Evolutionary conservation across 2,329 filamentous ascomycete species (phyloP), one percentile per base, ranked within the genome.

Genomic region (Samsoniella hepiali): DNA sequence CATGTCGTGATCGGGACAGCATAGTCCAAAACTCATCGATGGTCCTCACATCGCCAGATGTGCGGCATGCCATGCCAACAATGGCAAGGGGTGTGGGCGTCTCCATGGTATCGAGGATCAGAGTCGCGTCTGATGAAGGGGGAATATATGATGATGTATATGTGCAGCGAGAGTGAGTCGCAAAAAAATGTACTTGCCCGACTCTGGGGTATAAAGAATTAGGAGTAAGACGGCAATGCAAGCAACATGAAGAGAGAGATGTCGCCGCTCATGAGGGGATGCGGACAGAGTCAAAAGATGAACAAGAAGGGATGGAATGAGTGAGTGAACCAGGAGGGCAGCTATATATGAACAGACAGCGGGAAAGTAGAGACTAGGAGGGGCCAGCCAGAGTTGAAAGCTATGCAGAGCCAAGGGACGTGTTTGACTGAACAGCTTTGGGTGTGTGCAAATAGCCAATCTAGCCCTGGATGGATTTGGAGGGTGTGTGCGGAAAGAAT

Each of bases 51-150:
- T 75, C 75, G 5, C 80, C 79, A 0, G 80, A 77, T 54, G 81
- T 72, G 31, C 79, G 78, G 66, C 79, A 81, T 4, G 78, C 75
- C 74, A 82, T 80, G 66, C 80, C 80, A 22, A 81, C 73, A 31
- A 82, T 77, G 69, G 80, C 79, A 44, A 82, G 74, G 49, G 79
- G 79, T 67, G 45, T 7, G 5, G 53, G 60, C 13, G 32, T 32
- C 22, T 42, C 53, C 60, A 63, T 62, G 11, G 5, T 49, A 40
- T 49, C 42, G 27, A 27, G 17, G 22, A 17, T 3, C 31, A 22
- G 29, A 7, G 34, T 44, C 6, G 58, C 29, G 38, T 38, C 17
- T 34, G 32, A 56, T 47, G 40, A 32, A 54, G 15, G 5, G 22
- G 38, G 13, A 50, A 49, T 32, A 29, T 11, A 50, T 55, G 32